Conservation (phyloP, 2,329 filamentous ascomycete genomes). For the Leptoxyphium fumago region DNA sequence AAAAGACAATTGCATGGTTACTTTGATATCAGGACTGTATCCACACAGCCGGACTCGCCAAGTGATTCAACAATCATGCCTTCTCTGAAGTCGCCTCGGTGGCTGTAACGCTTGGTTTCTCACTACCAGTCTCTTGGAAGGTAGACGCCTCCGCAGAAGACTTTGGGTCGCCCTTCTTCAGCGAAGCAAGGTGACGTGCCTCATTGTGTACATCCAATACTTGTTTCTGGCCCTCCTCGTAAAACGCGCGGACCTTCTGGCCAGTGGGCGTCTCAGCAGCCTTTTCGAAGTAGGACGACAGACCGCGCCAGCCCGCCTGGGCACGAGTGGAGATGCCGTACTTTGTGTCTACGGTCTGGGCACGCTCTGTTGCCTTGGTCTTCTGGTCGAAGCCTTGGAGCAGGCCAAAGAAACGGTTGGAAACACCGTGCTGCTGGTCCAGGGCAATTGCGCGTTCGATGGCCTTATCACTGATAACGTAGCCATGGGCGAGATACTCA, state of each 20-base stretch:
- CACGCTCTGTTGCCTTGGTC: slow-evolving; percentile 77
- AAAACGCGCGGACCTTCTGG: slow-evolving; percentile 77
- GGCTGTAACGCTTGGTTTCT: slow-evolving; percentile 31
- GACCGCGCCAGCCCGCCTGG: slow-evolving; percentile 47
- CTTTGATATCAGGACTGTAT: too few relatives aligned
- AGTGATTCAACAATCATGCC: slow-evolving; percentile 24
- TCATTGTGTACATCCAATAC: slow-evolving; percentile 88
- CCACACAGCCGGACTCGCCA: too few relatives aligned
- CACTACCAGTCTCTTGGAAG: slow-evolving; percentile 24
- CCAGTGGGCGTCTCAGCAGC: slow-evolving; percentile 76
- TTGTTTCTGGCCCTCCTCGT: slow-evolving; percentile 70
- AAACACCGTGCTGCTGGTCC: slow-evolving; percentile 80
- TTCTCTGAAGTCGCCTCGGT: slow-evolving; percentile 25
- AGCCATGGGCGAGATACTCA: slow-evolving; percentile 93
- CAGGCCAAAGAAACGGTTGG: slow-evolving; percentile 60
- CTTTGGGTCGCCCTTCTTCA: slow-evolving; percentile 49
- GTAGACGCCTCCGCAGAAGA: slow-evolving; percentile 18
- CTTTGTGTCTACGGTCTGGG: slow-evolving; percentile 66
- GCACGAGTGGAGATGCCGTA: slow-evolving; percentile 71
- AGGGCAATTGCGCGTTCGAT: slow-evolving; percentile 74
- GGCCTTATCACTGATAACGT: slow-evolving; percentile 62
- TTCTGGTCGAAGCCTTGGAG: slow-evolving; percentile 67
- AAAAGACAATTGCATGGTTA: slow-evolving; percentile 31
- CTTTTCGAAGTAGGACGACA: slow-evolving; percentile 90
- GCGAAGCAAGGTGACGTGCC: slow-evolving; percentile 70